phyloP scores from a whole-genome alignment of 2,329 filamentous ascomycete genomes.

The Metarhizium album region DNA sequence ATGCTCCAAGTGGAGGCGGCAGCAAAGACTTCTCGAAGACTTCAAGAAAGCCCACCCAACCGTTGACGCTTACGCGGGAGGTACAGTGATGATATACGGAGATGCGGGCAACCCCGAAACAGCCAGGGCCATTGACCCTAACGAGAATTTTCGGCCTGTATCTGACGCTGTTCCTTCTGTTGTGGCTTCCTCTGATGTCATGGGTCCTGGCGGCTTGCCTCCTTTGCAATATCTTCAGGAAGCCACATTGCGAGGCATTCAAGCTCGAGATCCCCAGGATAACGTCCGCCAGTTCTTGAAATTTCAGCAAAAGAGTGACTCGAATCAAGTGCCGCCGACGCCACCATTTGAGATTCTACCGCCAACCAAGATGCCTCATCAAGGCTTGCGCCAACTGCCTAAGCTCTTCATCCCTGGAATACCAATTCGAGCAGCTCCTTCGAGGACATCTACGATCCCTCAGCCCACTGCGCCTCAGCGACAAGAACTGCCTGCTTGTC shows the following conservation, averaged over 20 bases:
- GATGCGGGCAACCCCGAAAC: conserved; percentile 69
- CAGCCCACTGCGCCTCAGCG: conserved; percentile 15
- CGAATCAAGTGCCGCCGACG: conserved; percentile 52
- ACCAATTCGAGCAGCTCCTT: conserved; percentile 16
- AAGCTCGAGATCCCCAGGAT: conserved; percentile 74
- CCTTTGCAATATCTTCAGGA: conserved; percentile 63
- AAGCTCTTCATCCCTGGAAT: conserved; percentile 47
- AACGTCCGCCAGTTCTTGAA: conserved; percentile 85
- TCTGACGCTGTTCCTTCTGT: conserved; percentile 73
- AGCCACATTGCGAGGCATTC: conserved; percentile 57
- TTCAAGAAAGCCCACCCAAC: conserved; percentile 68
- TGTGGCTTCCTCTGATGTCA: conserved; percentile 81
- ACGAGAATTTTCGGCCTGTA: conserved; percentile 49
- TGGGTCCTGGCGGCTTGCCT: conserved; percentile 57
- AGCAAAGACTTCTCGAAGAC: conserved; percentile 65
- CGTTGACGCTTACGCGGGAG: conserved; percentile 40
- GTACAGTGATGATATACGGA: conserved; percentile 65
- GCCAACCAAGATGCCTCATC: conserved; percentile 34
- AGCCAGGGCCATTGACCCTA: conserved; percentile 44
- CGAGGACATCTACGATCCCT: conserved; percentile 18
- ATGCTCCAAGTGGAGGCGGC: conserved; percentile 71
- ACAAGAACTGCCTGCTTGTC: conserved; percentile 14
- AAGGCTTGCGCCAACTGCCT: conserved; percentile 48
- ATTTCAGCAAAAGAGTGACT: conserved; percentile 57
- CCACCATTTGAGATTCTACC: conserved; percentile 59